Base-by-base conservation (phyloP, 2,329 filamentous ascomycete species). In the Trichophyton mentagrophytes region DNA sequence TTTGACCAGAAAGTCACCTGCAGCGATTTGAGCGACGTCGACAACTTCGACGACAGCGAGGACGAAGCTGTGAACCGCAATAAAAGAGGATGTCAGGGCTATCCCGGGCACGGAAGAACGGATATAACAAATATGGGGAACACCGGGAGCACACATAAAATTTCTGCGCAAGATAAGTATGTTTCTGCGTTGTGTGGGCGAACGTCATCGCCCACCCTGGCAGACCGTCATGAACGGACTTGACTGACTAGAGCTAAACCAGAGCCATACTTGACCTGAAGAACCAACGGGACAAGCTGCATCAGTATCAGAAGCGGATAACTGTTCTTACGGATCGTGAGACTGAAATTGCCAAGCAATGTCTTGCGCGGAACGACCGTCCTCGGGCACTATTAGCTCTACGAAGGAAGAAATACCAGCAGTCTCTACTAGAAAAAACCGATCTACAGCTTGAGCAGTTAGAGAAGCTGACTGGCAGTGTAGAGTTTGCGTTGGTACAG, bases 251-350 rank as follows among this genome's bases (percentile, higher is more conserved):
- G 33, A 44, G 57, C 11, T 65, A 60, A 17, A 33, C 27, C 71
- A 96, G 91, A 78, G 92, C 92, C 63, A 96, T 97, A 75, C 87
- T 97, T 70, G 91, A 97, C 77, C 88, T 97, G 78, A 97, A 97
- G 79, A 90, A 85, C 76, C 92, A 97, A 78, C 91, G 93, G 74
- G 93, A 99, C 80, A 95, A 90, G 74, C 86, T 99, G 2, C 91
- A 95, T 70, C 90, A 95, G 73, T 97, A 97, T 78, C 92, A 96
- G 75, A 87, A 88, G 69, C 88, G 89, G 69, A 93, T 99, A 71
- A 87, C 85, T 40, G 80, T 89, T 58, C 84, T 99, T 42, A 96
- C 92, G 5, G 83, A 86, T 70, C 87, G 87, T 66, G 92, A 99
- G 77, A 96, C 88, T 57, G 87, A 85, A 53, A 87, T 96, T 61